These are phyloP conservation scores for Sclerotinia borealis DNA, from an alignment of 2,329 filamentous ascomycete genomes.

Conservation along the genomic window DNA sequence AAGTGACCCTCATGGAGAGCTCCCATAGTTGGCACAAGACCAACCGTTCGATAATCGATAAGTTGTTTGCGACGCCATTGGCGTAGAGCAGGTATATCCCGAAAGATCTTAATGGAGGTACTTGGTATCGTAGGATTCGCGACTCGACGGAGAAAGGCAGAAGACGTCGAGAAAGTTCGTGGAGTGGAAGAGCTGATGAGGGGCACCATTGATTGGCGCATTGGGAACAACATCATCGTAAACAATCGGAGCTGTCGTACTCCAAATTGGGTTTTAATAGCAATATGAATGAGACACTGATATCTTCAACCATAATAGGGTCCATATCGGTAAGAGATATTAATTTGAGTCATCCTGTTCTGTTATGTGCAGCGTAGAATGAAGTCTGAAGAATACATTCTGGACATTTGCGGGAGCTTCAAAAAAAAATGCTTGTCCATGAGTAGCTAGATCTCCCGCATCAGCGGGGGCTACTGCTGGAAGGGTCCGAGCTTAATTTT, in stretches of 20 bases:
- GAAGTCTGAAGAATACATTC: conserved; percentile 25
- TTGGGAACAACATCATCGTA: background rate
- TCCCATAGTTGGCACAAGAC: conserved; percentile 95
- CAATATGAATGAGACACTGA: background rate
- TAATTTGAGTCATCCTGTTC: conserved; percentile 25
- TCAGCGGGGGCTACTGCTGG: background rate
- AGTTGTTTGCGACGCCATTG: conserved; percentile 61
- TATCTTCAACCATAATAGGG: conserved; percentile 19
- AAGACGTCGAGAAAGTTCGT: conserved; percentile 17
- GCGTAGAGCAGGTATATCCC: conserved; percentile 66
- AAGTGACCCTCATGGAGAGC: conserved; percentile 91
- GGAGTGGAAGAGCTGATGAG: conserved; percentile 6
- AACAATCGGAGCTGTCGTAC: background rate
- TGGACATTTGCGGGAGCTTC: background rate
- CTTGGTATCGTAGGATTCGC: conserved; percentile 40
- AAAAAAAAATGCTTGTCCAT: background rate
- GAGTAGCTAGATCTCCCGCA: conserved; percentile 22
- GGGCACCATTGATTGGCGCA: background rate
- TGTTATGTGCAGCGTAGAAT: conserved; percentile 30
- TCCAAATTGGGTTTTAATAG: background rate
- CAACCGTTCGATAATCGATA: conserved; percentile 64
- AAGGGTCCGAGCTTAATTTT: conserved; percentile 8
- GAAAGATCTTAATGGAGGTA: conserved; percentile 64
- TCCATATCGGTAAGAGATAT: conserved; percentile 21
- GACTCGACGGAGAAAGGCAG: conserved; percentile 15